Evolutionary conservation across 805 yeast species (phyloP).

Genomic region (Saturnispora halmiae): DNA sequence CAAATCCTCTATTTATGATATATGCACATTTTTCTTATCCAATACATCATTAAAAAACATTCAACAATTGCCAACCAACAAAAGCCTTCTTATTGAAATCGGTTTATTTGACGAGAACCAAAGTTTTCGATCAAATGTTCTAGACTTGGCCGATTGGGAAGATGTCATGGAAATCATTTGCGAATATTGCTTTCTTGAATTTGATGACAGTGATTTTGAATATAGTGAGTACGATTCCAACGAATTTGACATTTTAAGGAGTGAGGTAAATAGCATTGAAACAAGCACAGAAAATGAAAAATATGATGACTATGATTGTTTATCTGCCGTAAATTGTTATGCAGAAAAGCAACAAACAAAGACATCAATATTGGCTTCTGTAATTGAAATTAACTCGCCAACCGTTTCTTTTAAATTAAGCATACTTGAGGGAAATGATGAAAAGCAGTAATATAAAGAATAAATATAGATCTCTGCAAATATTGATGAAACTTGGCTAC

Average conservation of each 20-base stretch:
- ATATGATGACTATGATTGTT: no score
- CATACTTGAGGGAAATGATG: slow-evolving; percentile 9
- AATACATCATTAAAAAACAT: slow-evolving; percentile 17
- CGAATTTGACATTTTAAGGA: slow-evolving; percentile 1
- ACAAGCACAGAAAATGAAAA: neutral
- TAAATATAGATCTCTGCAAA: no score
- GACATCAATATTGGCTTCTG: neutral
- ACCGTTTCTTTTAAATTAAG: neutral
- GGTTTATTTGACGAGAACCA: slow-evolving; percentile 14
- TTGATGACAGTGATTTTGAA: slow-evolving; percentile 29
- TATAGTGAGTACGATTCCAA: slow-evolving; percentile 2
- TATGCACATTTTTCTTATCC: slow-evolving; percentile 22
- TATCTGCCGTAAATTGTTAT: no score
- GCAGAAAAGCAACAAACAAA: neutral
- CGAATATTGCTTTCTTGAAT: slow-evolving; percentile 25
- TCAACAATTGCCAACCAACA: slow-evolving; percentile 14
- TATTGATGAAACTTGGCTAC: no score
- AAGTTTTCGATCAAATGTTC: slow-evolving; percentile 15
- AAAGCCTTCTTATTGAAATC: slow-evolving; percentile 23
- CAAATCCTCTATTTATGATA: slow-evolving; percentile 10
- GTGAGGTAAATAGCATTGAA: neutral
- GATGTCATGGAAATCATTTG: slow-evolving; percentile 31
- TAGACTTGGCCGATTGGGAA: slow-evolving; percentile 26
- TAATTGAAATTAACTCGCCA: slow-evolving; percentile 3
- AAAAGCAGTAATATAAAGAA: no score